Base-by-base conservation (phyloP, 805 yeast species). In the Starmerella khaoyaiensis region DNA sequence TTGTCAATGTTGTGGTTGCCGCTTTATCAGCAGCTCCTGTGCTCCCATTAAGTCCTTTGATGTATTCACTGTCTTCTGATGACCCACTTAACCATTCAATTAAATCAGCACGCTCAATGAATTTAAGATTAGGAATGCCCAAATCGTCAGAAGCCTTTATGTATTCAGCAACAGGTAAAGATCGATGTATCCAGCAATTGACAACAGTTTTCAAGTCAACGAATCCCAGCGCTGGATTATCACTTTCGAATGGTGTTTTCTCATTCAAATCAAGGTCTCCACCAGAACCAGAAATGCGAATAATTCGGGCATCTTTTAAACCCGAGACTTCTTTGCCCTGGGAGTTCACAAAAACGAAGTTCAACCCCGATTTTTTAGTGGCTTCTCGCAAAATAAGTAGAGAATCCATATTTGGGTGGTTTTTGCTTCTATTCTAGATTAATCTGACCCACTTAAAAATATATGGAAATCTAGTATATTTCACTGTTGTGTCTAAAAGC, bases 51-150 rank as follows among this genome's bases (percentile, higher is more conserved):
- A 21, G 4, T 7, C 10, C 17, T 30, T 56, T 58, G 23, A 76
- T 59, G 53, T 68, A 76, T 37, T 72, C 69, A 45, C 81, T 74
- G 18, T 68, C 64, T 26, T 67, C 72, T 3, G 74, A 63, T 16
- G 72, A 65, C 3, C 94, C 94, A 42, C 68, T 69, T 35, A 87
- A 66, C 84, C 90, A 86, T 21, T 81, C 70, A 37, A 78, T 67
- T 43, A 87, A 67, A 54, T 87, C 94, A 7, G 83, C 76, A 59
- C 93, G 75, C 50, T 83, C 93, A 54, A 81, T 59, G 53, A 87
- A 86, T 40, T 81, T 74, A 54, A 87, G 70, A 45, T 81, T 81
- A 2, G 73, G 65, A 23, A 87, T 67, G 3, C 71, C 67, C 27
- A 68, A 61, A 34, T 67, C 68, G 50, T 73, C 77, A 46, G 94